phyloP scores from a whole-genome alignment of 371 early-diverging fungal species.

The Actinomortierella wolfii region DNA sequence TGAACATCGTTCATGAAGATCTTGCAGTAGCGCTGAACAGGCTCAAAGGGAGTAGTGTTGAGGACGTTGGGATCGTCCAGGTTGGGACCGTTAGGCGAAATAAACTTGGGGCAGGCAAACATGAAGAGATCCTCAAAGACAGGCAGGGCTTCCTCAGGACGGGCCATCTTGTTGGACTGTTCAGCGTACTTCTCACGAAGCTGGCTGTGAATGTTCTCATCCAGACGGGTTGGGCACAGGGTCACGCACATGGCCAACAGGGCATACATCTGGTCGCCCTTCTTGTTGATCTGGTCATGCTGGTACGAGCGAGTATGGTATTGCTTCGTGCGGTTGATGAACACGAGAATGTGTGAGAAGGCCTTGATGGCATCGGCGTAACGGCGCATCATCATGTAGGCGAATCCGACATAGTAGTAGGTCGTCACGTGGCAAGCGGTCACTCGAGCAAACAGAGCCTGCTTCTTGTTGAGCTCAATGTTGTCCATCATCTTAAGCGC shows the following conservation, averaged over 20 bases:
- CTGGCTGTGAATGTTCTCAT: slow-evolving; percentile 87
- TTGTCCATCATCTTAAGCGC: slow-evolving; percentile 95
- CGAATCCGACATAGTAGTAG: slow-evolving; percentile 95
- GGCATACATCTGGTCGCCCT: slow-evolving; percentile 94
- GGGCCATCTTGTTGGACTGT: slow-evolving; percentile 78
- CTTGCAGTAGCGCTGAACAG: slow-evolving; percentile 78
- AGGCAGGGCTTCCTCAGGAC: slow-evolving; percentile 77
- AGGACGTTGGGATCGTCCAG: slow-evolving; percentile 59
- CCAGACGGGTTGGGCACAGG: slow-evolving; percentile 91
- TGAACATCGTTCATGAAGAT: slow-evolving; percentile 84
- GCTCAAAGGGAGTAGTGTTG: slow-evolving; percentile 54
- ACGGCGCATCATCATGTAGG: slow-evolving; percentile 97
- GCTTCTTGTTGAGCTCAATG: slow-evolving; percentile 89
- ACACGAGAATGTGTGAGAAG: slow-evolving; percentile 88
- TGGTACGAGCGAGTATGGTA: slow-evolving; percentile 93
- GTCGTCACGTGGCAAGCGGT: slow-evolving; percentile 96
- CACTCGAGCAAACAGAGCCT: slow-evolving; percentile 89
- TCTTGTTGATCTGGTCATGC: slow-evolving; percentile 91
- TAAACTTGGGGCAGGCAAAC: slow-evolving; percentile 94
- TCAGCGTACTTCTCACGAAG: slow-evolving; percentile 94
- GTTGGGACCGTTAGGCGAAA: slow-evolving; percentile 82
- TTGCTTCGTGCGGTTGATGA: slow-evolving; percentile 90
- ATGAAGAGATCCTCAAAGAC: slow-evolving; percentile 89
- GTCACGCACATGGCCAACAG: slow-evolving; percentile 90
- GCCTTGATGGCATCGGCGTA: slow-evolving; percentile 95